Percentiles rank a stretch among this genome's conserved stretches.
Evolutionary conservation across 2,329 filamentous ascomycete genomes (phyloP).

Genomic region (Claviceps sp.): DNA sequence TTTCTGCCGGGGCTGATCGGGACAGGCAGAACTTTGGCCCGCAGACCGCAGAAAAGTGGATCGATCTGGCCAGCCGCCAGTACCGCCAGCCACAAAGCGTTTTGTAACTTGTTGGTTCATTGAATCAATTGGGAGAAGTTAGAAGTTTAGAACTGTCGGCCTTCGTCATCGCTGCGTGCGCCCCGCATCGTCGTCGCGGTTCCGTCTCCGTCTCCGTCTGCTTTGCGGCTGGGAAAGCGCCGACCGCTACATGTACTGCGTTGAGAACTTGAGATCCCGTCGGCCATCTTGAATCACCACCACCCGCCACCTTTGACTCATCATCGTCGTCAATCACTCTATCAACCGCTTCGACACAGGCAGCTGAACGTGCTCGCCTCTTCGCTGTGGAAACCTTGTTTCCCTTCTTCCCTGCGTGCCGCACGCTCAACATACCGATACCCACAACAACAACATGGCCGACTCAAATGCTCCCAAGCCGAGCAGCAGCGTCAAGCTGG

Average conservation of each 20-base stretch:
- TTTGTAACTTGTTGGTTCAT: not conserved
- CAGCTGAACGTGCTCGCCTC: not conserved
- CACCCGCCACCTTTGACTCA: not conserved
- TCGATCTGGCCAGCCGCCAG: too few species aligned
- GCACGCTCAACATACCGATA: not conserved
- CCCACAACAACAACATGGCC: constrained; percentile 17
- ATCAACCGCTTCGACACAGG: not conserved
- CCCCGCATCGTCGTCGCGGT: too few species aligned
- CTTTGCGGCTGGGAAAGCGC: not conserved
- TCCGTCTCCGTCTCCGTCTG: not conserved
- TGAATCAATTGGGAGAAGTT: not conserved
- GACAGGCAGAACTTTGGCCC: constrained; percentile 3
- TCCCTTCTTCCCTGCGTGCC: not conserved
- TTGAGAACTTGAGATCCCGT: too few species aligned
- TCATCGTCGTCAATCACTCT: not conserved
- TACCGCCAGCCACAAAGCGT: not conserved
- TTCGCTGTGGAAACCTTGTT: not conserved
- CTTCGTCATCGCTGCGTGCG: not conserved
- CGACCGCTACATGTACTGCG: too few species aligned
- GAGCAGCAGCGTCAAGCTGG: constrained; percentile 98
- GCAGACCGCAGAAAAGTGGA: not conserved
- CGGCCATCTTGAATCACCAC: constrained; percentile 1
- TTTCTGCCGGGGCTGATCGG: constrained; percentile 8
- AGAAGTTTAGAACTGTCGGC: not conserved
- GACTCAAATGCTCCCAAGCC: constrained; percentile 66